phyloP scores from a whole-genome alignment of 1,139 yeast species.

The Protomyces arabidopsidicola region DNA sequence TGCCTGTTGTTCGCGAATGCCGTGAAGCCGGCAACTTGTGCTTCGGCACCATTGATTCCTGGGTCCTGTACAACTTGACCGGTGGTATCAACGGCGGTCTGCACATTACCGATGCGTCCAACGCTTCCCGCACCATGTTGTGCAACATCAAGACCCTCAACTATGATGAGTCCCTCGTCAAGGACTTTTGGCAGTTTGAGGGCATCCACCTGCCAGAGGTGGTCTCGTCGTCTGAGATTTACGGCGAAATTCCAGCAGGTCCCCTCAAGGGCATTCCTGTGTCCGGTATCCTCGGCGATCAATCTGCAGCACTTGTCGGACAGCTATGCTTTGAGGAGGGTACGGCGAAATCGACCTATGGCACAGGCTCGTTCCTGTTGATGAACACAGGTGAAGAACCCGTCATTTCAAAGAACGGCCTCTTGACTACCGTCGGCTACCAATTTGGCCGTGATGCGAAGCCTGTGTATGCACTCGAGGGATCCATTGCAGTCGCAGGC shows the following conservation, averaged over 20 bases:
- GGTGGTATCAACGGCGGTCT: slow-evolving; percentile 47
- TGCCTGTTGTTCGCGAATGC: slow-evolving; percentile 59
- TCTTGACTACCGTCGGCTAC: slow-evolving; percentile 82
- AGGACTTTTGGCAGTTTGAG: slow-evolving; percentile 63
- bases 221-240: slow-evolving; percentile 71
- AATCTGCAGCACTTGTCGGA: slow-evolving; percentile 88
- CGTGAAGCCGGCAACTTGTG: slow-evolving; percentile 73
- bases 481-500: slow-evolving; percentile 91
- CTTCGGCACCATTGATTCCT: slow-evolving; percentile 93
- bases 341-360: slow-evolving; percentile 93
- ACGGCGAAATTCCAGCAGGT: slow-evolving; percentile 51
- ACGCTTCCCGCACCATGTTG: slow-evolving; percentile 86
- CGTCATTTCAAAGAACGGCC: slow-evolving; percentile 65
- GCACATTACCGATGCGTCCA: slow-evolving; percentile 77
- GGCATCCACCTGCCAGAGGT: slow-evolving; percentile 66
- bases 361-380: slow-evolving; percentile 88
- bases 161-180: slow-evolving; percentile 71
- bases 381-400: slow-evolving; percentile 72
- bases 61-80: slow-evolving; percentile 85
- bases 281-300: slow-evolving; percentile 91
- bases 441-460: slow-evolving; percentile 66
- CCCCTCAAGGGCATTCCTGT: slow-evolving; percentile 59
- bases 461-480: slow-evolving; percentile 89
- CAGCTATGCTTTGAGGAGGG: slow-evolving; percentile 82
- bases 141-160: slow-evolving; percentile 74